Evolutionary conservation across 257 asterid genomes (phyloP), one percentile per base, ranked within the genome.

Genomic region (Gardenia jasminoides): DNA sequence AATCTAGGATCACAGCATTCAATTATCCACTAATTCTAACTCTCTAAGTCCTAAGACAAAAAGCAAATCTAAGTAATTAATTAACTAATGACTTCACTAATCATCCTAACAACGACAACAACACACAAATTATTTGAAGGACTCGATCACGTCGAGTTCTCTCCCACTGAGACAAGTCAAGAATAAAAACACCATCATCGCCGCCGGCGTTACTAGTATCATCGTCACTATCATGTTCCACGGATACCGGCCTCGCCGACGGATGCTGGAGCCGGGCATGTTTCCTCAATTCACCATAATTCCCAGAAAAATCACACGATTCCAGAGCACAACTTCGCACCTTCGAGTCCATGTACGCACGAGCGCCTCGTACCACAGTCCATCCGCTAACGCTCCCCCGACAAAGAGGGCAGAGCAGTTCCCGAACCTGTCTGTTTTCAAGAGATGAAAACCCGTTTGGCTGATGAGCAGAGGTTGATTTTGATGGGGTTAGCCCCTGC

Each of bases 241-340:
- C 39, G 39, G 39, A 36, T 4, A 36, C 39, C 39, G 39, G 97
- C 66, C 85, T 86, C 44, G 64, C 74, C 41, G 44, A 44, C 8
- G 97, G 94, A 80, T 93, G 98, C 76, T 84, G 88, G 11, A 70
- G 62, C 82, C 96, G 83, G 31, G 98, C 98, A 86, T 93, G 98
- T 82, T 87, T 88, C 83, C 91, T 87, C 43, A 92, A 83, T 74
- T 89, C 91, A 0, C 67, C 19, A 75, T 90, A 89, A 54, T 87
- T 89, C 61, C 98, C 98, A 24, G 65, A 65, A 58, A 87, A 91
- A 44, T 76, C 72, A 79, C 98, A 93, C 0, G 89, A 83, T 81
- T 92, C 96, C 77, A 86, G 68, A 2, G 97, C 78, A 83, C 98
- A 93, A 69, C 78, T 84, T 81, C 96, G 85, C 24, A 75, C 52